phyloP scores from a whole-genome alignment of 2,329 filamentous ascomycete genomes.

The Ceratocystis cacaofunesta region DNA sequence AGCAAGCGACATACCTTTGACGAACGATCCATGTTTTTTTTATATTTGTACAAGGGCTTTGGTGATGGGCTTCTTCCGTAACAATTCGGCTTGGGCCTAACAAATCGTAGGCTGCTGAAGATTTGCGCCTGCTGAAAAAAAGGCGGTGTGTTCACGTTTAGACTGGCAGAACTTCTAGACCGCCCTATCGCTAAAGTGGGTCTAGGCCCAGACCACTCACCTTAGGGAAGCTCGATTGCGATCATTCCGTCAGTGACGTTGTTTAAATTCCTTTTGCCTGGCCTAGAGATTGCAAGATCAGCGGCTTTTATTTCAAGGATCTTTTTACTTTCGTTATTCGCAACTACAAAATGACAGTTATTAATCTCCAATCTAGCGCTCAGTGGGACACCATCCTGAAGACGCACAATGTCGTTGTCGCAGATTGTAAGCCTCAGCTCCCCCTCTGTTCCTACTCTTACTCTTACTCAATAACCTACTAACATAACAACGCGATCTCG shows the following conservation, averaged over 20 bases:
- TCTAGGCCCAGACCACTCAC: background rate
- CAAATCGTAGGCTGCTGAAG: slow-evolving; percentile 4
- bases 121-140: slow-evolving; percentile 17
- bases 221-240: background rate
- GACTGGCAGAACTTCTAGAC: slow-evolving; percentile 21
- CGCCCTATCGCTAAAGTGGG: slow-evolving; percentile 19
- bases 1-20: slow-evolving; percentile 10
- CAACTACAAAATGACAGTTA: slow-evolving; percentile 29
- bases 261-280: background rate
- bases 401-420: slow-evolving; percentile 64
- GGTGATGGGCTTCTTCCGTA: background rate
- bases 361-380: slow-evolving; percentile 47
- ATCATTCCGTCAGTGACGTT: slow-evolving; percentile 9
- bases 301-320: background rate
- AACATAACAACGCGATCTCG: background rate
- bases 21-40: slow-evolving; percentile 6
- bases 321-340: background rate
- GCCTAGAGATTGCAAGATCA: background rate
- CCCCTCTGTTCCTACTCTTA: background rate
- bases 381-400: slow-evolving; percentile 61
- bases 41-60: background rate
- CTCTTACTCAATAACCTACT: background rate
- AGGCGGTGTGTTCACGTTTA: slow-evolving; percentile 5
- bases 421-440: slow-evolving; percentile 58
- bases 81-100: background rate